Conservation (phyloP, 2,329 filamentous ascomycete genomes). For the Fonsecaea pedrosoi region DNA sequence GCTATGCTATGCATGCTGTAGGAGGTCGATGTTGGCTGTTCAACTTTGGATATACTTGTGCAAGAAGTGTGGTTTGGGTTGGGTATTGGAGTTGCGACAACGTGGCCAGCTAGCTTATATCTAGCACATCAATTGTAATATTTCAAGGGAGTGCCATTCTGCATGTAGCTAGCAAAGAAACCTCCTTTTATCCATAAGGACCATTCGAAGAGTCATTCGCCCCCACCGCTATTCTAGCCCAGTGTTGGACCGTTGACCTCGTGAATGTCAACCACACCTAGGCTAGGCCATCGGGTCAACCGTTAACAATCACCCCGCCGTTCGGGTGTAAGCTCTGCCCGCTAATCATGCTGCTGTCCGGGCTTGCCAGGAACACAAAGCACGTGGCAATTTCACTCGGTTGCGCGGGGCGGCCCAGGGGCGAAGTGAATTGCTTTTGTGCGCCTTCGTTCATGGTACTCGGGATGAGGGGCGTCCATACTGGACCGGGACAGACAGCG, state of each 20-base stretch:
- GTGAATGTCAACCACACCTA: not conserved
- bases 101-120: not conserved
- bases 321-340: conserved; percentile 75
- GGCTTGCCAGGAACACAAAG: conserved; percentile 79
- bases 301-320: conserved; percentile 63
- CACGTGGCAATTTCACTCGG: conserved; percentile 82
- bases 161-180: not conserved
- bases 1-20: too few relatives aligned
- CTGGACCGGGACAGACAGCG: conserved; percentile 76
- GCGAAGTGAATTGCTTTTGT: conserved; percentile 73
- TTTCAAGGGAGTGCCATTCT: too few relatives aligned
- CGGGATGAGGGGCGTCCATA: conserved; percentile 79
- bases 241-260: not conserved
- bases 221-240: not conserved
- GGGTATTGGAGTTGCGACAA: not conserved
- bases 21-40: too few relatives aligned
- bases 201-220: not conserved
- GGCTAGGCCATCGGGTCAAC: conserved; percentile 37
- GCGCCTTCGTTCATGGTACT: conserved; percentile 73
- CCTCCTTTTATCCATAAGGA: not conserved
- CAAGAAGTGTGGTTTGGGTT: not conserved
- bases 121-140: not conserved
- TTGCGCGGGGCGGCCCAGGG: conserved; percentile 79
- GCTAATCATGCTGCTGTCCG: conserved; percentile 74
- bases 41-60: too few relatives aligned